Conservation (phyloP, 495 filamentous ascomycete genomes). For the Entonaema liquescens region DNA sequence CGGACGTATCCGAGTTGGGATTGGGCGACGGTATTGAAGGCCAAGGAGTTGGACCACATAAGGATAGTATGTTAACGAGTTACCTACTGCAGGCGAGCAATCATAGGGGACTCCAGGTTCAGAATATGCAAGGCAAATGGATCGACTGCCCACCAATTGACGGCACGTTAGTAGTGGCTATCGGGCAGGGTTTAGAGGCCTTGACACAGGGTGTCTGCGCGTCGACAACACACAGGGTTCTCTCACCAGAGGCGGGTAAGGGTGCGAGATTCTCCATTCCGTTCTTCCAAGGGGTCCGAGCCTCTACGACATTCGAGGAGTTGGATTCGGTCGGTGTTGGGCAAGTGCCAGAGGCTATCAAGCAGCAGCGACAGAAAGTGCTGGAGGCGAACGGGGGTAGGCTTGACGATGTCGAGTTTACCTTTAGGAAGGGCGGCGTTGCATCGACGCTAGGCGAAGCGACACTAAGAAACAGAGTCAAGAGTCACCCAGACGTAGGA, state of each 20-base stretch:
- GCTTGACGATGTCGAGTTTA: constrained; percentile 80
- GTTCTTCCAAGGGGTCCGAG: constrained; percentile 91
- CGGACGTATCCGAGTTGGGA: constrained; percentile 63
- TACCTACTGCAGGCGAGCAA: constrained; percentile 87
- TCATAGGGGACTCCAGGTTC: constrained; percentile 86
- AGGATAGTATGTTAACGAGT: constrained; percentile 87
- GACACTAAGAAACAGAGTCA: constrained; percentile 84
- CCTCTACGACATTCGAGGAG: constrained; percentile 80
- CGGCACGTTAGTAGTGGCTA: constrained; percentile 82
- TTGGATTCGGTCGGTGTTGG: constrained; percentile 65
- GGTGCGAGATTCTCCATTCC: constrained; percentile 86
- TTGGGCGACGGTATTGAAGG: constrained; percentile 52
- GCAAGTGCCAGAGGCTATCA: constrained; percentile 72
- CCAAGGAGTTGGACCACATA: constrained; percentile 90
- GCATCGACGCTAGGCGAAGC: constrained; percentile 81
- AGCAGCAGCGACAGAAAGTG: constrained; percentile 62
- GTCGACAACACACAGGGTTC: constrained; percentile 85
- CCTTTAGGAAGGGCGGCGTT: constrained; percentile 68
- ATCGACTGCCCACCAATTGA: constrained; percentile 73
- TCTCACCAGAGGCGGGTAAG: constrained; percentile 66
- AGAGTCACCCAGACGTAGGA: constrained; percentile 90
- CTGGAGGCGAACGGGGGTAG: constrained; percentile 60
- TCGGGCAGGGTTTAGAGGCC: constrained; percentile 92
- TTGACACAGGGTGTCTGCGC: constrained; percentile 88
- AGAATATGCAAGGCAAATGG: constrained; percentile 85